Evolutionary conservation across 495 filamentous ascomycete genomes (phyloP).

Genomic region (Lepidopterella palustris): DNA sequence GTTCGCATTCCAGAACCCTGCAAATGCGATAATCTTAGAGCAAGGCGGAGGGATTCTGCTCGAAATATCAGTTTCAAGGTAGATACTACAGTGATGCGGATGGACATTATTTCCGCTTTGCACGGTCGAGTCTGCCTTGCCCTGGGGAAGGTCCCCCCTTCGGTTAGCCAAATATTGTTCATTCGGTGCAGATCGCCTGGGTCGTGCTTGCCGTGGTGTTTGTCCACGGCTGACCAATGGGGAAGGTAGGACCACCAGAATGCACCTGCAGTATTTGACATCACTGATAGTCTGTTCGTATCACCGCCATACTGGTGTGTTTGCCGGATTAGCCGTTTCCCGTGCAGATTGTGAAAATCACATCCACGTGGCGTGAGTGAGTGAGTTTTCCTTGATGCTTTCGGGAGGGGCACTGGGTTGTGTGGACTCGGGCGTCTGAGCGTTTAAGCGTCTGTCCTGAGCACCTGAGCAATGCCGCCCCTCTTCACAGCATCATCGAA

Average conservation of each 20-base stretch:
- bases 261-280: neutral
- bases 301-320: too few relatives aligned
- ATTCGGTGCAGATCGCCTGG: too few relatives aligned
- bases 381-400: neutral
- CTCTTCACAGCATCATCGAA: neutral
- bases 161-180: too few relatives aligned
- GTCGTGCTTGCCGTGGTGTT: too few relatives aligned
- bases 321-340: constrained; percentile 1
- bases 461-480: neutral
- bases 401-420: neutral
- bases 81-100: neutral
- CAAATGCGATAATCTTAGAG: neutral
- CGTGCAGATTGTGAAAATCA: neutral
- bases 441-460: neutral
- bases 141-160: neutral
- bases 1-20: neutral
- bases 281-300: too few relatives aligned
- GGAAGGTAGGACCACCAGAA: neutral
- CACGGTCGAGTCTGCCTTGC: neutral
- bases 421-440: neutral
- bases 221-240: neutral
- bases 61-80: neutral
- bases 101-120: too few relatives aligned
- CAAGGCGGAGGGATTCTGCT: too few relatives aligned
- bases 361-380: neutral